Base-by-base conservation (phyloP, 495 filamentous ascomycete genomes). In the Hyphodiscus hymeniophilus region DNA sequence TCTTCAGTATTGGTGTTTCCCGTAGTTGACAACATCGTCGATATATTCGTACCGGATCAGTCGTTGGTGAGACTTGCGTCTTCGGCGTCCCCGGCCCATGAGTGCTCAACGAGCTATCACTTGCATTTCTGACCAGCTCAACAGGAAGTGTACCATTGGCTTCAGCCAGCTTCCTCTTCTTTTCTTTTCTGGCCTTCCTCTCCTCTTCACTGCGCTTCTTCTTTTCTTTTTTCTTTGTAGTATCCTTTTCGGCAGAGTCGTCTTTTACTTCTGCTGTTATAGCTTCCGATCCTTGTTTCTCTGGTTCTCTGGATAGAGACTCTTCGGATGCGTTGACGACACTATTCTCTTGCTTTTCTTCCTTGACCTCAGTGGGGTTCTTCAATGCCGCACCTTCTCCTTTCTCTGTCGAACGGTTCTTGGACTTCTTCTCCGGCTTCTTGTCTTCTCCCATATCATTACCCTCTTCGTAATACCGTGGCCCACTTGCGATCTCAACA, bases 1-100 rank as follows among this genome's bases (percentile, higher is more conserved):
- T 85, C 58, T 89, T 89, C 18, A 97, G 69, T 31, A 94, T 86
- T 1, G 85, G 85, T 0, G 89, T 90, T 66, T 97, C 92, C 51
- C 92, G 73, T 20, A 98, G 69, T 58, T 96, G 90, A 58, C 92
- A 97, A 61, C 92, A 97, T 46, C 92, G 78, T 41, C 89, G 78
- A 63, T 98, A 98, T 62, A 98, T 95, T 47, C 90, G 77, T 7
- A 89, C 74, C 5, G 92, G 91, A 60, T 95, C 91, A 15, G 85
- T 95, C 3, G 90, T 96, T 0, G 91, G 89, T 24, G 74, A 75
- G 42, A 77, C 74, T 54, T 84, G 80, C 12, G 75, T 70, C 48
- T 71, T 80, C 15, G 78, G 62, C 10, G 60, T 56, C 41, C 63
- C 52, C 13, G 51, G 42, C 41, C 50, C 55, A 5, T 55, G 47